Conservation (phyloP, 495 filamentous ascomycete species). For the Apiosordaria backusii region DNA sequence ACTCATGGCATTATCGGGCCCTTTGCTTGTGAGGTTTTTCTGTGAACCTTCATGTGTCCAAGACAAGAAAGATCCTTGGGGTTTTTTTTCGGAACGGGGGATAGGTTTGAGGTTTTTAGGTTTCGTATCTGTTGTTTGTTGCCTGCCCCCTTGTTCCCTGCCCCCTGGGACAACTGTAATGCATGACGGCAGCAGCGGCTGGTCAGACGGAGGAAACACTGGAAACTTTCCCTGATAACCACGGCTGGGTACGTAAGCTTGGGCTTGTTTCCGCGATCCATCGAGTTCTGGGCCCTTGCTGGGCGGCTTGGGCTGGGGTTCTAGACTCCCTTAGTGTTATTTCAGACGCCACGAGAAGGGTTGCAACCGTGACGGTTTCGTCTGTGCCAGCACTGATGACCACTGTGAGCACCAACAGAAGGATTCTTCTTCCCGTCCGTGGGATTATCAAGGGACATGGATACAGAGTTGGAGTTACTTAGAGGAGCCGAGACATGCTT, state of each 20-base stretch:
- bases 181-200: background rate
- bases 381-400: background rate
- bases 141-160: background rate
- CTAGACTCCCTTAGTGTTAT: background rate
- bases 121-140: background rate
- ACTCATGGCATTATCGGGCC: background rate
- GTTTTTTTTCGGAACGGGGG: background rate
- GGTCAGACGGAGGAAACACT: background rate
- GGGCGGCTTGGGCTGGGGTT: constrained; percentile 3
- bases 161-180: background rate
- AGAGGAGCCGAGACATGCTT: too few species aligned
- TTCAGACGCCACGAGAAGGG: background rate
- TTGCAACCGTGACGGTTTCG: background rate
- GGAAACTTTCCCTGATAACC: background rate
- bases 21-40: background rate
- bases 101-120: background rate
- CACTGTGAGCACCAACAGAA: background rate
- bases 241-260: background rate
- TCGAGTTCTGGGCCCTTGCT: background rate
- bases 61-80: background rate
- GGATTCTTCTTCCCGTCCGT: too few species aligned
- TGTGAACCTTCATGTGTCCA: background rate
- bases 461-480: too few species aligned
- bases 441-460: too few species aligned
- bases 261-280: background rate